A percentile compares a stretch with the other conserved stretches of the same genome.
phyloP scores from a whole-genome alignment of 1,284 basidiomycete genomes.

The Meira miltonrushii region DNA sequence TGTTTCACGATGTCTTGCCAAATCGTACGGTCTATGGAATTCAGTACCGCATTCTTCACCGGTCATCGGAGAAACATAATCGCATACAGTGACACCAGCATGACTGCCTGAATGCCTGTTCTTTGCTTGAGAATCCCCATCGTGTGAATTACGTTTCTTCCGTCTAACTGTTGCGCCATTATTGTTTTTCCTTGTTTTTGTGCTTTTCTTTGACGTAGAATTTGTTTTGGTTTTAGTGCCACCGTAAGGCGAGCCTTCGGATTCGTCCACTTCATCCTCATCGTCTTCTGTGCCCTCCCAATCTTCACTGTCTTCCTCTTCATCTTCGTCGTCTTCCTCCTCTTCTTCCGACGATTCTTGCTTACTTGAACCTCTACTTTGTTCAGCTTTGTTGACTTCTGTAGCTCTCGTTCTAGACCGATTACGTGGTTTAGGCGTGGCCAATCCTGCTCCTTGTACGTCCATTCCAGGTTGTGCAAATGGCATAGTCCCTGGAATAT shows the following conservation, averaged over 20 bases:
- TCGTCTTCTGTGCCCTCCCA: constrained; percentile 24
- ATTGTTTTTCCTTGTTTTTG: constrained; percentile 6
- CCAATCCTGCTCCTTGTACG: not conserved
- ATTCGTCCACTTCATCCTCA: constrained; percentile 17
- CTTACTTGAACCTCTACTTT: not conserved
- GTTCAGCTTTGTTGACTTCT: not conserved
- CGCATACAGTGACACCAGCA: constrained; percentile 23
- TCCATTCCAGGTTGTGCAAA: not conserved
- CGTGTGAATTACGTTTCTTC: too few species aligned
- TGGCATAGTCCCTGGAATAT: not conserved
- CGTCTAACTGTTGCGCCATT: not conserved
- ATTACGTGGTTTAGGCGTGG: not conserved
- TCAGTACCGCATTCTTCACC: constrained; percentile 39
- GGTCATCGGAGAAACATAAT: constrained; percentile 46
- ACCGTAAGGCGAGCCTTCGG: constrained; percentile 25
- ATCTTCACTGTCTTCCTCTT: constrained; percentile 11
- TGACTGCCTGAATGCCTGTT: not conserved
- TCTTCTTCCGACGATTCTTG: not conserved
- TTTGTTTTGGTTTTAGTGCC: constrained; percentile 1
- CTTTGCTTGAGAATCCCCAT: not conserved
- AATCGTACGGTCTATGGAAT: constrained; percentile 50
- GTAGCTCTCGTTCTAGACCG: not conserved
- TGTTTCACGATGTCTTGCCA: constrained; percentile 49
- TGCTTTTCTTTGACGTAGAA: not conserved
- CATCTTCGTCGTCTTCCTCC: constrained; percentile 12